These are phyloP conservation scores for Fusarium illudens DNA, from an alignment of 2,329 filamentous ascomycete species.

Conservation along the genomic window DNA sequence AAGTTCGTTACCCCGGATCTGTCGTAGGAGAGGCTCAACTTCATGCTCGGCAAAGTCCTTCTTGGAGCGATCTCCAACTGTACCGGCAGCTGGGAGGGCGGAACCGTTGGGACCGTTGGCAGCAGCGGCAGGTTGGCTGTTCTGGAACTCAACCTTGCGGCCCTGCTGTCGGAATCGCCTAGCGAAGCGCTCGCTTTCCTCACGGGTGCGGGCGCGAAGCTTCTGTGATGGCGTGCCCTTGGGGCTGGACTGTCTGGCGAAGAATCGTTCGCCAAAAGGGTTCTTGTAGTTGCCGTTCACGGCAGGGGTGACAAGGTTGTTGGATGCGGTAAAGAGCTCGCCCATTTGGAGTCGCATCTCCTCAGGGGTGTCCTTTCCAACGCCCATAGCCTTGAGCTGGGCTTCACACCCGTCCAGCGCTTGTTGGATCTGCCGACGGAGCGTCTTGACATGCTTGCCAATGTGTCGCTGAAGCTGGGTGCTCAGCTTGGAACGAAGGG, in stretches of 20 bases:
- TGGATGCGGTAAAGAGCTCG: slow-evolving; percentile 61
- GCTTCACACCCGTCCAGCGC: slow-evolving; percentile 58
- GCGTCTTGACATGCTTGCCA: slow-evolving; percentile 59
- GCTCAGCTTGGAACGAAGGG: slow-evolving; percentile 59
- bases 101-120: slow-evolving; percentile 26
- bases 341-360: slow-evolving; percentile 64
- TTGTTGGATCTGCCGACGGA: slow-evolving; percentile 60
- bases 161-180: slow-evolving; percentile 59
- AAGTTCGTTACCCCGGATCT: slow-evolving; percentile 62
- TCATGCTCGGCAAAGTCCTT: slow-evolving; percentile 58
- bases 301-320: slow-evolving; percentile 62
- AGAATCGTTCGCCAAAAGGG: slow-evolving; percentile 61
- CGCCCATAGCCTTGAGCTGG: slow-evolving; percentile 60
- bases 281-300: slow-evolving; percentile 66
- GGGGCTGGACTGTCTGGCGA: slow-evolving; percentile 58
- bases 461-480: slow-evolving; percentile 61
- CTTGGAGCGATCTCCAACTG: slow-evolving; percentile 52
- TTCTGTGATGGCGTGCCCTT: slow-evolving; percentile 62
- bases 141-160: slow-evolving; percentile 57
- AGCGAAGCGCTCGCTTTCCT: slow-evolving; percentile 61
- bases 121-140: slow-evolving; percentile 28
- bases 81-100: slow-evolving; percentile 42
- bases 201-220: slow-evolving; percentile 59
- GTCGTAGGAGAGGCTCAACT: slow-evolving; percentile 58
- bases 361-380: slow-evolving; percentile 60